Base-by-base conservation (phyloP, 805 yeast species). In the Metschnikowia lachancei region DNA sequence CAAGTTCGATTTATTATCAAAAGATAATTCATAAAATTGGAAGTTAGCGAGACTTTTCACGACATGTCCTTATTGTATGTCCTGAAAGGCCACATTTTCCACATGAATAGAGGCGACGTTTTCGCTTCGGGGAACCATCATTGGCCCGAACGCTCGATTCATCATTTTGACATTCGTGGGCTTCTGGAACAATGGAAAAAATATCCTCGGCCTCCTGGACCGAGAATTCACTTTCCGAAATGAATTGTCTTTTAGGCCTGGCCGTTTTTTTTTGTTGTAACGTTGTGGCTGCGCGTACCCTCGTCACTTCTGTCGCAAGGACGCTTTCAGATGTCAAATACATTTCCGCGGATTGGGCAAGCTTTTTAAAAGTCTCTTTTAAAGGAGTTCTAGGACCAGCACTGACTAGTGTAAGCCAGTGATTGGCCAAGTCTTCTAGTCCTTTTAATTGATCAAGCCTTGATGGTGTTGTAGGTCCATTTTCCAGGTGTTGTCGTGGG, bases 121-220 rank as follows among this genome's bases (percentile, higher is more conserved):
- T 36, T 22, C 39, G 39, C 39, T 17, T 36, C 18, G 39, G 39
- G 22, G 39, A 22, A 5, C 39, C 30, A 36, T 16, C 30, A 36
- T 16, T 36, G 6, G 39, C 10, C 13, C 11, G 17, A 4, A 22
- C 29, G 18, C 18, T 26, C 12, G 30, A 20, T 9, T 22, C 39
- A n/a, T 20, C 22, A 17, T 22, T 12, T 22, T 9, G 29, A 26
- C 39, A 18, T 19, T 36, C 39, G 4, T 36, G 39, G 16, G 19
- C 16, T 20, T 4, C 22, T 18, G 6, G 18, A 5, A n/a, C n/a
- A 9, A n/a, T 5, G 4, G 28, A 10, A 22, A 16, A 19, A 8
- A 36, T 36, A n/a, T 36, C 18, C n/a, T 22, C 39, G 39, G 22
- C 39, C 30, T 22, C 39, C 17, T 36, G 30, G 39, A 36, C 34